phyloP scores from a whole-genome alignment of 176 grass and related monocot species.

The Urochloa ruziziensis region DNA sequence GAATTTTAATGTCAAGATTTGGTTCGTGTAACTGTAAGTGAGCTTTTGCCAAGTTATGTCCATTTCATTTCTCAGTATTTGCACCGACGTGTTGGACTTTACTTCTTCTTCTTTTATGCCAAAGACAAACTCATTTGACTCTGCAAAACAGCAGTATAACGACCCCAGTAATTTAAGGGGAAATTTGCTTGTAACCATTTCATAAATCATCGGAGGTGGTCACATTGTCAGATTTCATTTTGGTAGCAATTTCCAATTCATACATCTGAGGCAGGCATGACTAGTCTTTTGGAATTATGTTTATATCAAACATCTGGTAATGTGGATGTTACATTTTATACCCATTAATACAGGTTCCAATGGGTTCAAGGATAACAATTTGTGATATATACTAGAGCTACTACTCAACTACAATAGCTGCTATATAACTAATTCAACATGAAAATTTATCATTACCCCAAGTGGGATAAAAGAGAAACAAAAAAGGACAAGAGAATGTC shows the following conservation, averaged over 20 bases:
- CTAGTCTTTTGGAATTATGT: background rate
- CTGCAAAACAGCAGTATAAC: background rate
- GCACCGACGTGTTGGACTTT: background rate
- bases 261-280: background rate
- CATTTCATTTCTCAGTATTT: background rate
- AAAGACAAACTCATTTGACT: background rate
- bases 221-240: background rate
- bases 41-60: background rate
- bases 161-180: background rate
- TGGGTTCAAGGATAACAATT: conserved; percentile 34
- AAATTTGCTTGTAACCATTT: background rate
- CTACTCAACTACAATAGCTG: conserved; percentile 21
- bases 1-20: background rate
- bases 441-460: conserved; percentile 27
- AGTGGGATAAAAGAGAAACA: conserved; percentile 10
- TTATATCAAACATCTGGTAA: background rate
- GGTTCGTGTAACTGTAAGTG: background rate
- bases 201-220: background rate
- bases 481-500: background rate
- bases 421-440: conserved; percentile 36
- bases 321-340: conserved; percentile 27
- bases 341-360: background rate
- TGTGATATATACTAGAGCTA: conserved; percentile 38
- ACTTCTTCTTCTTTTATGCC: background rate
- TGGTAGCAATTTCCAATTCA: background rate